These are phyloP conservation scores for Ajuga chamaepitys DNA, from an alignment of 257 asterid species.

Conservation along the genomic window DNA sequence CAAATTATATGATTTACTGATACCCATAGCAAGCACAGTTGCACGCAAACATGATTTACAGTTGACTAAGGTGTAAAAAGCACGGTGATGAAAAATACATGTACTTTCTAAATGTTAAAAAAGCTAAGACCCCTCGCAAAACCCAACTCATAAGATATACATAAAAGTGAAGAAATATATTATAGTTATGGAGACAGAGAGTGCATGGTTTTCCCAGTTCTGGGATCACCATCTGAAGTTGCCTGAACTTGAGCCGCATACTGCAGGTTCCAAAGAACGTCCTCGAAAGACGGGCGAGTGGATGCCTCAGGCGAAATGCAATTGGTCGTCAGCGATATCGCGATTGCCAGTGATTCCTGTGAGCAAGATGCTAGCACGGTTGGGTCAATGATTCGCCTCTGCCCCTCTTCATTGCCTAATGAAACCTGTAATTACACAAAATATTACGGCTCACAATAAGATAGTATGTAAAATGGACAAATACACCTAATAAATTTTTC, in stretches of 20 bases:
- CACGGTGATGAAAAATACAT: not conserved
- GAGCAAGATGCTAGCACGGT: slow-evolving; percentile 42
- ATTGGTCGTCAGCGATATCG: slow-evolving; percentile 46
- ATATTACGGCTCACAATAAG: too few relatives aligned
- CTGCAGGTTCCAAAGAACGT: slow-evolving; percentile 64
- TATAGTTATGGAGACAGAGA: slow-evolving; percentile 23
- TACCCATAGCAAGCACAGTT: too few relatives aligned
- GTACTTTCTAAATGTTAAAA: not conserved
- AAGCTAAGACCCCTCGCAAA: slow-evolving; percentile 3
- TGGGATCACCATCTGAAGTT: slow-evolving; percentile 31
- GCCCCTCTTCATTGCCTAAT: slow-evolving; percentile 36
- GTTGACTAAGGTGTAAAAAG: slow-evolving; percentile 13
- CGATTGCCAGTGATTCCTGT: slow-evolving; percentile 55
- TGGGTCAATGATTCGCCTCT: slow-evolving; percentile 42
- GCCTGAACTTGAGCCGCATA: slow-evolving; percentile 68
- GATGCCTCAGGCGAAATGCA: slow-evolving; percentile 63
- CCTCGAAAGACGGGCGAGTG: slow-evolving; percentile 62
- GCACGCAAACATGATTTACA: slow-evolving; percentile 22
- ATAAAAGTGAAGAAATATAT: not conserved
- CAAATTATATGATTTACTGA: too few relatives aligned
- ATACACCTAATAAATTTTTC: too few relatives aligned
- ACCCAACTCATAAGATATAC: not conserved
- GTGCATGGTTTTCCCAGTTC: slow-evolving; percentile 17
- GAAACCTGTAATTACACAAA: slow-evolving; percentile 34
- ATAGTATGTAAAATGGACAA: too few relatives aligned